Conservation (phyloP, 495 filamentous ascomycete species). For the Aspergillus asperescens region DNA sequence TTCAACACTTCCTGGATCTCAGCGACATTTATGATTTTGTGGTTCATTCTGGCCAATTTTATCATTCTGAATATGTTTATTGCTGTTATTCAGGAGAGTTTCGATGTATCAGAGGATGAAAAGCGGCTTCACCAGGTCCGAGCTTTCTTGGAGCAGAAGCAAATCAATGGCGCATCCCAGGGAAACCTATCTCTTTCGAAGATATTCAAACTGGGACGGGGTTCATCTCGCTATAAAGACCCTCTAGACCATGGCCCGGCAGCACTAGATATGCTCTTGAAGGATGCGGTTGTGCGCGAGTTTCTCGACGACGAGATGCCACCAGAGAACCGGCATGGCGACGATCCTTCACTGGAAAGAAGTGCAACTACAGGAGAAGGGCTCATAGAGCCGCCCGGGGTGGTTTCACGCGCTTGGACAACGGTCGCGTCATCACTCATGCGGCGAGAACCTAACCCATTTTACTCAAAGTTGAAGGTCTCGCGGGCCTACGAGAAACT, state of each 20-base stretch:
- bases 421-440: constrained; percentile 48
- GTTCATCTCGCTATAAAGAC: constrained; percentile 60
- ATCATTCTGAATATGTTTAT: constrained; percentile 99
- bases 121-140: constrained; percentile 95
- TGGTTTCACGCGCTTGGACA: constrained; percentile 54
- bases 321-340: constrained; percentile 23
- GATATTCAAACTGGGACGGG: constrained; percentile 75
- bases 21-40: constrained; percentile 84
- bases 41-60: constrained; percentile 94
- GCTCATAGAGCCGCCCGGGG: constrained; percentile 45
- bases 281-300: constrained; percentile 88
- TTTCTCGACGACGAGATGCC: constrained; percentile 71
- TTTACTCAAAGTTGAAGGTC: constrained; percentile 79
- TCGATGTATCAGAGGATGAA: constrained; percentile 98
- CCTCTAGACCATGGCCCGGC: constrained; percentile 83
- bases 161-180: constrained; percentile 60
- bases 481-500: constrained; percentile 66
- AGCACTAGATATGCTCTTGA: constrained; percentile 89
- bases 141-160: constrained; percentile 86
- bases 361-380: constrained; percentile 24
- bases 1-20: constrained; percentile 85
- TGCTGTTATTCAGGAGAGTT: constrained; percentile 99
- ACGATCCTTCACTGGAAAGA: constrained; percentile 21
- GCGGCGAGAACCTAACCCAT: constrained; percentile 83
- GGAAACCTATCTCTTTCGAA: constrained; percentile 80